Base-by-base conservation (phyloP, 495 filamentous ascomycete species). In the Evansstolkia leycettana region DNA sequence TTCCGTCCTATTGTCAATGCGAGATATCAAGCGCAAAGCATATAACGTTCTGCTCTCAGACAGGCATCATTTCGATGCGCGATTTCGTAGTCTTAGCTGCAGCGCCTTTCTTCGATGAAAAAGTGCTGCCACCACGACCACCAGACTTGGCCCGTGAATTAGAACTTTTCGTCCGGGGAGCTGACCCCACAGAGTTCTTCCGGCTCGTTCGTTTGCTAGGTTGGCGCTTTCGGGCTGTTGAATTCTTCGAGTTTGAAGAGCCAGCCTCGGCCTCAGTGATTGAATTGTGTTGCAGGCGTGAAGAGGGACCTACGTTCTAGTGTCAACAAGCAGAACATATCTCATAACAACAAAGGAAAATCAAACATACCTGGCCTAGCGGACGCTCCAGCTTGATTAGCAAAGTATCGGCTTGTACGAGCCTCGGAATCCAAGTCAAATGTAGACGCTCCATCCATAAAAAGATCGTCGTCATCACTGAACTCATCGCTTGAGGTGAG, bases 401-500 rank as follows among this genome's bases (percentile, higher is more conserved):
- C 43, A 31, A 75, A 78, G 41, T 70, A 78, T 6, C 58, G 53
- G 36, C 65, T 69, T 10, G 55, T 55, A 32, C 59, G 40, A 14
- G 48, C 45, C 28, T 42, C 48, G n/a, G 55, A 45, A 17, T 57
- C 57, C 7, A 56, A 37, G 20, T 58, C 55, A 17, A 62, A 47
- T 9, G 52, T 58, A 7, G 59, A 55, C 7, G 50, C 51, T 11
- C 69, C 56, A 16, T 61, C 58, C 14, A 43, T 40, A 13, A 59
- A 54, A 29, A 65, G 43, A 28, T 69, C 65, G 14, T 62, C 52
- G 18, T 62, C 62, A 24, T 67, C 65, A 17, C 72, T 66, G 37
- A 57, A 67, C 24, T 81, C 78, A 27, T 81, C 76, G 20, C 67
- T 69, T 40, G 73, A 79, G 44, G 78, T 66, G 17, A 80, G 63